Evolutionary conservation across 2,329 filamentous ascomycete species (phyloP).

Genomic region (Escovopsis sp.): DNA sequence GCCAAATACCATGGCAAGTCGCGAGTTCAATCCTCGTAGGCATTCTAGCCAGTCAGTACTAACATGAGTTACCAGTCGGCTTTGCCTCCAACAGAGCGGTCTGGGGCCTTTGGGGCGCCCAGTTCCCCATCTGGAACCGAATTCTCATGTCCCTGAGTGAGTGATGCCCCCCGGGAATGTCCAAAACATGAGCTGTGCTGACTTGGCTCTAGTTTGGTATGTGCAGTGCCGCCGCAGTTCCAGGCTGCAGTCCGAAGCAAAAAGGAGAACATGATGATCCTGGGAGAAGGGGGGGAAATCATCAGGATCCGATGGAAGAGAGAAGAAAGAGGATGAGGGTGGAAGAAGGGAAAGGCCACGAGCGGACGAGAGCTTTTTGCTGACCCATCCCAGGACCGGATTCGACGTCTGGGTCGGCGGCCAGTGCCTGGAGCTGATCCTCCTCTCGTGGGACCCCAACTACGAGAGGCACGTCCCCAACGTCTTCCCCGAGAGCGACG

Average conservation of each 20-base stretch:
- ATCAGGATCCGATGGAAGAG: no score
- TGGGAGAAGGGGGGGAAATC: no score
- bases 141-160: slow-evolving; percentile 26
- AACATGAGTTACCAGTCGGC: no score
- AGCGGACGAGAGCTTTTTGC: no score
- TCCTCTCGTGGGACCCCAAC: slow-evolving; percentile 28
- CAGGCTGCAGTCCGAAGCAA: no score
- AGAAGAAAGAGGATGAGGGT: no score
- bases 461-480: slow-evolving; percentile 27
- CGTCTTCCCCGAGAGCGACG: slow-evolving; percentile 22
- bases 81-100: slow-evolving; percentile 19
- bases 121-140: slow-evolving; percentile 26
- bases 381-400: no score
- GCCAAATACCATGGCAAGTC: slow-evolving; percentile 25
- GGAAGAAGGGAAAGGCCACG: no score
- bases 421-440: slow-evolving; percentile 28
- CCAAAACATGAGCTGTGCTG: not conserved
- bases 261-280: no score
- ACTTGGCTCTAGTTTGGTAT: not conserved
- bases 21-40: no score
- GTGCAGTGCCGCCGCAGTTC: no score
- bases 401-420: slow-evolving; percentile 33
- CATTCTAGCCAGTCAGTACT: no score
- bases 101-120: slow-evolving; percentile 27
- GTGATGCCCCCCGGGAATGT: not conserved